Evolutionary conservation across 495 filamentous ascomycete species (phyloP).

Genomic region (Penicillium chermesinum): DNA sequence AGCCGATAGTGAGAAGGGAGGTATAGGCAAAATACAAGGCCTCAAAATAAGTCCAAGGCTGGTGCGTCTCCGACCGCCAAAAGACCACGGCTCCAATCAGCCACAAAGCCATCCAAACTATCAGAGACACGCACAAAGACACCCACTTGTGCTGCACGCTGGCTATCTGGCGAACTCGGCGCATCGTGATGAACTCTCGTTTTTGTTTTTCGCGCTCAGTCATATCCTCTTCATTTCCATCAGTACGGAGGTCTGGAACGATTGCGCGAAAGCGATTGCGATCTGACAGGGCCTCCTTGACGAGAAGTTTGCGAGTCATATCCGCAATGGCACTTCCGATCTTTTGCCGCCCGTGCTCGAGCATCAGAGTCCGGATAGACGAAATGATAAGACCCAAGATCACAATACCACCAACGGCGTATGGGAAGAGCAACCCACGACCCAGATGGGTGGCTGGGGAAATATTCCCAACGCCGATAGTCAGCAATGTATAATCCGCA

Average conservation of each 20-base stretch:
- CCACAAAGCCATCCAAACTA: constrained; percentile 70
- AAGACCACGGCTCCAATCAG: constrained; percentile 74
- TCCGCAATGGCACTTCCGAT: constrained; percentile 65
- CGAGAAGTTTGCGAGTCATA: constrained; percentile 54
- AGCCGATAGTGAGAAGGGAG: constrained; percentile 78
- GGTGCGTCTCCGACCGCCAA: constrained; percentile 47
- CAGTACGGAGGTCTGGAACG: constrained; percentile 11
- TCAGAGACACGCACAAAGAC: constrained; percentile 56
- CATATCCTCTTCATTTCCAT: not conserved
- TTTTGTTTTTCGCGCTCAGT: constrained; percentile 56
- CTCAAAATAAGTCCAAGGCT: constrained; percentile 75
- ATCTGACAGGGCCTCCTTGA: constrained; percentile 31
- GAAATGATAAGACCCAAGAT: constrained; percentile 81
- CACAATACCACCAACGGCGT: constrained; percentile 72
- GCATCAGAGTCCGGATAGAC: constrained; percentile 71
- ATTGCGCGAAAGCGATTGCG: constrained; percentile 7
- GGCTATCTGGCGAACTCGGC: constrained; percentile 60
- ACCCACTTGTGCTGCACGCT: constrained; percentile 59
- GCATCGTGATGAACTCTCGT: constrained; percentile 75
- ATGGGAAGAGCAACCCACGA: constrained; percentile 69
- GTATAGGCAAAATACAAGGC: constrained; percentile 77
- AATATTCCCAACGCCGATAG: constrained; percentile 73
- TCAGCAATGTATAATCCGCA: constrained; percentile 79
- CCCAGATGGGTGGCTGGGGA: constrained; percentile 57
- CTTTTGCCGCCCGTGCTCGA: constrained; percentile 70